Evolutionary conservation across 1,284 basidiomycete species (phyloP), one percentile per base, ranked within the genome.

Genomic region (Ceratobasidium sp.): DNA sequence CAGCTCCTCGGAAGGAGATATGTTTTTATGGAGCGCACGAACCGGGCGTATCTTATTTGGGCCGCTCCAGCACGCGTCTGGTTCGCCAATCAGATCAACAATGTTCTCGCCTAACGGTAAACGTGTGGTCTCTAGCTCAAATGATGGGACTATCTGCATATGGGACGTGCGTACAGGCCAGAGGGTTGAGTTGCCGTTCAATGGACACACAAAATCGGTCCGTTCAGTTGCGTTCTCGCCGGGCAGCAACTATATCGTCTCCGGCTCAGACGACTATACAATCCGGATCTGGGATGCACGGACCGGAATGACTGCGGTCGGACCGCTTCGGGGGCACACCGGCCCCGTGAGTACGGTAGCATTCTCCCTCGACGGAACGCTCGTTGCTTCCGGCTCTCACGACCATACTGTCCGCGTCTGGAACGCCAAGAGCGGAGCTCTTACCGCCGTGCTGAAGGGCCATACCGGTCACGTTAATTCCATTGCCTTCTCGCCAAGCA

Each of bases 401-500:
- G 67, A 77, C 35, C 70, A n/a, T 48, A 69, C 52, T 8, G 30
- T 77, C n/a, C n/a, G n/a, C n/a, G n/a, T n/a, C n/a, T n/a, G n/a
- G n/a, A n/a, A n/a, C n/a, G n/a, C n/a, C n/a, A 23, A 65, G 75
- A 18, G 10, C 71, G 35, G 70, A 55, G 67, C 33, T 5, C 23
- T 71, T 4, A 5, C 4, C 10, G 16, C 18, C 44, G 33, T 18
- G 14, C 62, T 41, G 14, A 62, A 3, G 52, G 77, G 77, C 38
- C 54, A 60, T 30, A 48, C 16, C 38, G 27, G n/a, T 44, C 30
- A 30, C 35, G 73, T 27, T 20, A 81, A 81, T 3, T 83, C 82
- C 30, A 84, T 87, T 59, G 83, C 84, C 46, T 83, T 87, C 59
- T 84, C 83, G 27, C 83, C 83, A n/a, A 85, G 87, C 78, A 86